Evolutionary conservation across 208 protist genomes (phyloP).

Genomic region (Leishmania tropica): DNA sequence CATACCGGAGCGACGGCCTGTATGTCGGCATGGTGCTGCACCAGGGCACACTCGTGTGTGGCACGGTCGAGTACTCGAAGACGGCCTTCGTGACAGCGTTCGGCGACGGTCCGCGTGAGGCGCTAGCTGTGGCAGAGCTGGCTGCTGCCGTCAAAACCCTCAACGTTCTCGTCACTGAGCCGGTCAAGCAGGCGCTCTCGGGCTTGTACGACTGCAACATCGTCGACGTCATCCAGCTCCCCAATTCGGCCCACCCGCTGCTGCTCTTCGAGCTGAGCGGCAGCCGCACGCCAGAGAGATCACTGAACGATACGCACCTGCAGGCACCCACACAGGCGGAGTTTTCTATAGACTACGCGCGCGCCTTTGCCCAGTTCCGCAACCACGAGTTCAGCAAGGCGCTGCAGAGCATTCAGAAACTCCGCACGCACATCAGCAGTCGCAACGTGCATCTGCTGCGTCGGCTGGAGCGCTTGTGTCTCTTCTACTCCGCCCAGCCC

Average conservation of each 20-base stretch:
- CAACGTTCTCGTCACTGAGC: conserved; percentile 70
- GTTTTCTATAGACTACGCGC: conserved; percentile 74
- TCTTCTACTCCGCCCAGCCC: conserved; percentile 48
- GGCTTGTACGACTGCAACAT: conserved; percentile 78
- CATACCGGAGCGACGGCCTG: conserved; percentile 60
- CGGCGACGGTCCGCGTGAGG: conserved; percentile 66
- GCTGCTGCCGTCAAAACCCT: conserved; percentile 55
- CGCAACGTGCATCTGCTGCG: conserved; percentile 37
- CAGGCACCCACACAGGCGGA: conserved; percentile 12
- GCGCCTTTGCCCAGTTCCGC: conserved; percentile 76
- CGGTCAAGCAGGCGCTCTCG: conserved; percentile 76
- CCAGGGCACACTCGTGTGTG: conserved; percentile 80
- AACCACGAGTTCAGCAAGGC: conserved; percentile 71
- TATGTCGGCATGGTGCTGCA: conserved; percentile 80
- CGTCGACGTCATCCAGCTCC: conserved; percentile 74
- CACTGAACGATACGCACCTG: conserved; percentile 13
- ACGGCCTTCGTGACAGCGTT: conserved; percentile 85
- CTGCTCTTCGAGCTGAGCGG: conserved; percentile 78
- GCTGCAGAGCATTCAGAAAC: conserved; percentile 38
- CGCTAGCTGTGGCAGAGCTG: conserved; percentile 60
- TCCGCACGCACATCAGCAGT: conserved; percentile 21
- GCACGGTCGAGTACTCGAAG: conserved; percentile 74
- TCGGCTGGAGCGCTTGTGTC: conserved; percentile 69
- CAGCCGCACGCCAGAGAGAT: conserved; percentile 5
- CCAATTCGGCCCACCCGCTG: conserved; percentile 49